Conservation (phyloP, 345 rosid genomes). For the Ailanthus altissimus region DNA sequence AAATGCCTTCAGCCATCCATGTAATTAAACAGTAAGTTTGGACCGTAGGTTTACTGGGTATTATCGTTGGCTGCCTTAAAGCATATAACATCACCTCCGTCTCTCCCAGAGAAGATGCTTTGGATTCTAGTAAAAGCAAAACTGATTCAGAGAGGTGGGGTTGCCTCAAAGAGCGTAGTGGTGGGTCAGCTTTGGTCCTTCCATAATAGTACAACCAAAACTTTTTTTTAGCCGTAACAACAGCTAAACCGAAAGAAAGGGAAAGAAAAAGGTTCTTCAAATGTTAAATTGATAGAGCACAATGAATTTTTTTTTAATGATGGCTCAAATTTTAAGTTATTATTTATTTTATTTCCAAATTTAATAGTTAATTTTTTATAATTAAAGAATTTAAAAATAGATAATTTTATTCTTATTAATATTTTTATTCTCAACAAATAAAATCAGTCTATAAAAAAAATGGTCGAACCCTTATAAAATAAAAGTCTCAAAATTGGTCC, state of each 20-base stretch:
- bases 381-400: too few species aligned
- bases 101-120: conserved; percentile 27
- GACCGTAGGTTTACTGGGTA: conserved; percentile 13
- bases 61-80: conserved; percentile 20
- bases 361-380: too few species aligned
- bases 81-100: conserved; percentile 14
- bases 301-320: too few species aligned
- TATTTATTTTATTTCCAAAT: too few species aligned
- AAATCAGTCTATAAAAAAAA: too few species aligned
- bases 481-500: too few species aligned
- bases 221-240: conserved; percentile 26
- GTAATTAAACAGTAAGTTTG: conserved; percentile 5
- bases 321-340: too few species aligned
- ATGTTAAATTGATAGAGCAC: conserved; percentile 5
- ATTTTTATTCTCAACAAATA: too few species aligned
- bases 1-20: neutral
- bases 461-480: too few species aligned
- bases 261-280: neutral
- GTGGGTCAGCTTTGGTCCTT: conserved; percentile 24
- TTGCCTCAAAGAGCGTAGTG: neutral
- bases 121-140: conserved; percentile 36
- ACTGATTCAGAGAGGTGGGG: conserved; percentile 23
- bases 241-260: conserved; percentile 20
- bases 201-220: conserved; percentile 16
- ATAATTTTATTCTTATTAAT: too few species aligned